Base-by-base conservation (phyloP, 139 green algal species). In the Micractinium sp. region DNA sequence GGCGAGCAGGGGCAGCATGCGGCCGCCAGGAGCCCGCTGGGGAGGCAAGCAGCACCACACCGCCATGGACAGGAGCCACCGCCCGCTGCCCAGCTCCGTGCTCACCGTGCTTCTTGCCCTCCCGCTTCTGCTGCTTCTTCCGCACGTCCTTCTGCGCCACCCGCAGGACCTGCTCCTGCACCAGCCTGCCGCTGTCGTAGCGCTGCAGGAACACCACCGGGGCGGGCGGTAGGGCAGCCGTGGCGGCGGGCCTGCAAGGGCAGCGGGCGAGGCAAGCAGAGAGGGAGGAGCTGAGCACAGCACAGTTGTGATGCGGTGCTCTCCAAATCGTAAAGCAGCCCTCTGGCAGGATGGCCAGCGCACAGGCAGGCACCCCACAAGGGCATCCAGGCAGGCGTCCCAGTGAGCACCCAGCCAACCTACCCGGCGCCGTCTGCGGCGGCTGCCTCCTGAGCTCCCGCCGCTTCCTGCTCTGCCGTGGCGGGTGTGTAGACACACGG, bases 401-500 rank as follows among this genome's bases (percentile, higher is more conserved):
- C 47, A 56, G 47, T 9, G 47, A 9, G 47, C 47, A 5, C 5
- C 47, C 47, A 56, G 7, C 63, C 63, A 71, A 71, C 63, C 63
- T 23, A 71, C 63, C 20, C 63, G 63, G 20, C 20, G 20, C 63
- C 63, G 63, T 71, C 63, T 71, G 20, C 14, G 9, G 9, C 81
- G 9, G 9, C 81, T 25, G 83, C 47, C n/a, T 19, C 41, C 29
- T 38, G 12, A 39, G 29, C 41, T 12, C 41, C 78, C 18, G 41
- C 78, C 41, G 74, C 7, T 56, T 77, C 71, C 14, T 5, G 63
- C 63, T 71, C 63, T 71, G 63, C 20, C 63, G 47, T 74, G 27
- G 88, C 74, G 31, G 92, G 93, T 36, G 75, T 87, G 89, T 90
- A 93, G 25, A 95, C 94, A 33, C 94, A 95, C 39, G 92, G 79